phyloP scores from a whole-genome alignment of 1,284 basidiomycete species.

The Ustilago shanxiensis region DNA sequence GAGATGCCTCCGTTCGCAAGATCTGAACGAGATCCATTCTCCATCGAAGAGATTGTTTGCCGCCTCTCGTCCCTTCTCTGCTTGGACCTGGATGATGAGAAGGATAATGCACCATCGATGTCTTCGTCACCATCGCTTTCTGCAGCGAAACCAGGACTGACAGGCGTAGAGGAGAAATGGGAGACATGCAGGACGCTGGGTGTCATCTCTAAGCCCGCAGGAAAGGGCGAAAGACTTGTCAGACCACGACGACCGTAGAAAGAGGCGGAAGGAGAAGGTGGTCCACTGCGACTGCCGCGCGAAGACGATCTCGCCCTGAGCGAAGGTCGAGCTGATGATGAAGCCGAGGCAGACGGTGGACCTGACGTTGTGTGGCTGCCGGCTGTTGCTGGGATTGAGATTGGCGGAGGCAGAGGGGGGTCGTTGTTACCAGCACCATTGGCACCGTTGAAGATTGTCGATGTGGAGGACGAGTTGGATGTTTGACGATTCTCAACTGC shows the following conservation, averaged over 20 bases:
- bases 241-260: constrained; percentile 48
- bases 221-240: constrained; percentile 43
- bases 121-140: constrained; percentile 50
- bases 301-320: constrained; percentile 33
- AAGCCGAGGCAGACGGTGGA: constrained; percentile 15
- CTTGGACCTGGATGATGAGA: constrained; percentile 38
- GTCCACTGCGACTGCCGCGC: constrained; percentile 49
- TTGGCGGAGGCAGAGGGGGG: constrained; percentile 46
- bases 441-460: constrained; percentile 7
- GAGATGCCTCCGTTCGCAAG: background rate
- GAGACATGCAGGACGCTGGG: constrained; percentile 26
- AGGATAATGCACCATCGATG: constrained; percentile 26
- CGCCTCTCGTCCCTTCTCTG: constrained; percentile 38
- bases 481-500: background rate
- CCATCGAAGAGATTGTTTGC: constrained; percentile 18
- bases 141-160: constrained; percentile 38
- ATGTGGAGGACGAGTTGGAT: constrained; percentile 17
- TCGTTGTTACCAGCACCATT: constrained; percentile 5
- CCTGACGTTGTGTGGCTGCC: constrained; percentile 2
- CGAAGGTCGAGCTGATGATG: constrained; percentile 14
- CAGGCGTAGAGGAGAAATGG: constrained; percentile 29
- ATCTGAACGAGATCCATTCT: constrained; percentile 6
- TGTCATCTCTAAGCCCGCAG: constrained; percentile 47
- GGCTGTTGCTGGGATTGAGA: constrained; percentile 29
- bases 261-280: constrained; percentile 46